Base-by-base conservation (phyloP, 805 yeast genomes). In the Spathaspora gorwiae region DNA sequence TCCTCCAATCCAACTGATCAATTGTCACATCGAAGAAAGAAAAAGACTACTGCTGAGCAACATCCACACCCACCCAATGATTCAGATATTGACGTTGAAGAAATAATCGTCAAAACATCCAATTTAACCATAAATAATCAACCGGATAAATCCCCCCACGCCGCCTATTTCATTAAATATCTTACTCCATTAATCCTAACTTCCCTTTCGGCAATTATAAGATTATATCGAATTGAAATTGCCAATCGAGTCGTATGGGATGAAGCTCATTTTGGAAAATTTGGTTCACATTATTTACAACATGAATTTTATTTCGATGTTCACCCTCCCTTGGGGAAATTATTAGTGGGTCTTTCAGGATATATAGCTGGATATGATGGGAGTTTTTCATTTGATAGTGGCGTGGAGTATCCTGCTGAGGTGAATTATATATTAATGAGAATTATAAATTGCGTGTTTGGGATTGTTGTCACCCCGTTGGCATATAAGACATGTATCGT, bases 251-350 rank as follows among this genome's bases (percentile, higher is more conserved):
- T 94, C 29, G 94, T 94, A 24, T 90, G 97, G 97, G 97, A 90
- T 68, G 97, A 90, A 63, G 97, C 97, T 35, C 97, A 90, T 70
- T 92, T 92, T 65, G 99, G 97, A 42, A 94, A 92, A 64, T 92
- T 92, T 63, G 98, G 97, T 30, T 84, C 96, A 10, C 84, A 88
- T 63, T 92, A 92, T 65, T 72, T 92, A 50, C 83, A 72, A 53
- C 94, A 88, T 54, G 95, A 88, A 57, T 89, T 87, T 62, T 92
- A 90, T 65, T 95, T 88, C 62, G 99, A 92, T 66, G 97, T 92
- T 31, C 99, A 92, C 66, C 99, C 99, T 40, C 99, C 99, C 1
- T 72, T 92, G 56, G 98, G 97, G 19, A 92, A 92, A 66, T 84
- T 92, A 85, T 75, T 94, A 48, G 87, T 89, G 47, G 98, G 95